phyloP scores from a whole-genome alignment of 1,284 basidiomycete genomes.

The Irpex sp. region DNA sequence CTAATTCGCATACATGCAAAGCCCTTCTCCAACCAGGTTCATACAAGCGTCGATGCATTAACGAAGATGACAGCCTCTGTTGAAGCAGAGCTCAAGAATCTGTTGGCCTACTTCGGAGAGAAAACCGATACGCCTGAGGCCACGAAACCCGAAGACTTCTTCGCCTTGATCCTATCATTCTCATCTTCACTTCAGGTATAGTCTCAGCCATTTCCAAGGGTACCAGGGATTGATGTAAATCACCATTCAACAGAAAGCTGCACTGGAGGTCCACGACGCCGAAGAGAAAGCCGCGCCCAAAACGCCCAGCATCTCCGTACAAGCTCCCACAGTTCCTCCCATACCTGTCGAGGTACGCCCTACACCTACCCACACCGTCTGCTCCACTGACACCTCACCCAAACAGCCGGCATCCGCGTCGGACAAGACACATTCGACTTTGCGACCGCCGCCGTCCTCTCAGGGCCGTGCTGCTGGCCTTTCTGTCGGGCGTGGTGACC shows the following conservation, averaged over 20 bases:
- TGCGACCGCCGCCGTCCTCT: slow-evolving; percentile 31
- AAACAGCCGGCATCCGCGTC: slow-evolving; percentile 35
- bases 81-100: slow-evolving; percentile 52
- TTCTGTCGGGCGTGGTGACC: slow-evolving; percentile 69
- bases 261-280: slow-evolving; percentile 64
- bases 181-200: slow-evolving; percentile 67
- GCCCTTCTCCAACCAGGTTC: slow-evolving; percentile 56
- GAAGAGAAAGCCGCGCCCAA: slow-evolving; percentile 30
- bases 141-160: slow-evolving; percentile 77
- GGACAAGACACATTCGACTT: slow-evolving; percentile 20
- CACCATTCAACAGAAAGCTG: slow-evolving; percentile 57
- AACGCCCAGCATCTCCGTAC: slow-evolving; percentile 21
- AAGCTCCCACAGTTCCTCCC: slow-evolving; percentile 18
- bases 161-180: slow-evolving; percentile 70
- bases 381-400: slow-evolving; percentile 13
- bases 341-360: slow-evolving; percentile 28
- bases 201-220: no score
- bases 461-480: slow-evolving; percentile 39
- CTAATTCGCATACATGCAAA: slow-evolving; percentile 21
- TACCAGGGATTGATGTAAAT: neutral
- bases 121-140: slow-evolving; percentile 54
- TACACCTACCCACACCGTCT: neutral
- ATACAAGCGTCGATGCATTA: slow-evolving; percentile 56
- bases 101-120: slow-evolving; percentile 76
- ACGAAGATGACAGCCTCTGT: slow-evolving; percentile 57